Conservation (phyloP, 139 green algal genomes). For the Haematococcus lacustris region DNA sequence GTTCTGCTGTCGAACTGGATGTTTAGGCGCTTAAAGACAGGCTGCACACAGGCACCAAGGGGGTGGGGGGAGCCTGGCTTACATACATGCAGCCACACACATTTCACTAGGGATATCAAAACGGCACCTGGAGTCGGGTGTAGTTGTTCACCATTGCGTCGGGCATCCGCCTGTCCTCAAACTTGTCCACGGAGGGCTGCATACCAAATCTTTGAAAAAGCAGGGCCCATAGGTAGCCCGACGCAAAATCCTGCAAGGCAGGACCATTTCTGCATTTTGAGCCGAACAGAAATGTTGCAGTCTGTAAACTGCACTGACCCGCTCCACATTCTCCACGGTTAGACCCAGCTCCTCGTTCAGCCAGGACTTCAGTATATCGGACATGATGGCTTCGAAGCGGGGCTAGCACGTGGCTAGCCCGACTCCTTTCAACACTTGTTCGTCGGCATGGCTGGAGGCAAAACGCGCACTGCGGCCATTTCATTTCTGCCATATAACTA, state of each 20-base stretch:
- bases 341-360: neutral
- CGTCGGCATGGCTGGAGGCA: no score
- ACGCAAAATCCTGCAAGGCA: constrained; percentile 58
- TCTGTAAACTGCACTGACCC: neutral
- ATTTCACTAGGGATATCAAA: no score
- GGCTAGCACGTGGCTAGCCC: no score
- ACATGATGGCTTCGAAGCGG: constrained; percentile 1
- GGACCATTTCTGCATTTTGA: no score
- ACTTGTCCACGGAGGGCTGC: constrained; percentile 63
- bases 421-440: no score
- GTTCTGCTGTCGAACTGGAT: constrained; percentile 43
- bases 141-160: constrained; percentile 70
- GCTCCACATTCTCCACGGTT: neutral
- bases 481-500: no score
- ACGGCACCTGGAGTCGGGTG: constrained; percentile 51
- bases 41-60: constrained; percentile 16
- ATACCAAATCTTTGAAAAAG: constrained; percentile 48
- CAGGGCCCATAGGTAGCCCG: constrained; percentile 57
- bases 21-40: constrained; percentile 44
- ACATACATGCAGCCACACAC: neutral
- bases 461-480: no score
- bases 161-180: constrained; percentile 35
- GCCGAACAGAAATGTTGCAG: no score
- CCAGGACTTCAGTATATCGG: neutral
- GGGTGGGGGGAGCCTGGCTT: neutral